Percentiles rank a stretch among this genome's conserved stretches.
Evolutionary conservation across 2,329 filamentous ascomycete species (phyloP).

Genomic region (Hymenoscyphus occultus): DNA sequence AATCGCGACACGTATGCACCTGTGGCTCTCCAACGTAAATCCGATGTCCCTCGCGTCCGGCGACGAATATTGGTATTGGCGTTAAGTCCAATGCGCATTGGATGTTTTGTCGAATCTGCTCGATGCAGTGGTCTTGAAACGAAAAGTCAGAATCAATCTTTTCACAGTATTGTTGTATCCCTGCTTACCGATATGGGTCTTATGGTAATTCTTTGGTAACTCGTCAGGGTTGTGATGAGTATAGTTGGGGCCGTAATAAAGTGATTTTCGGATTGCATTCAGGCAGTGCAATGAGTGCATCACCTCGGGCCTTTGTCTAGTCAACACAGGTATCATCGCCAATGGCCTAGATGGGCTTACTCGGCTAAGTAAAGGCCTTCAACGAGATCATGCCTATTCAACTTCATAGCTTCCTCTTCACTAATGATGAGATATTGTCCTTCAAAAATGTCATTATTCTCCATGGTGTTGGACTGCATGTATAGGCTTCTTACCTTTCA

Average conservation of each 20-base stretch:
- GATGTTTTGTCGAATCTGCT: conserved; percentile 24
- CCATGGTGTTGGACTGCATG: not conserved
- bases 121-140: conserved; percentile 23
- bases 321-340: not conserved
- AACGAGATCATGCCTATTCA: conserved; percentile 18
- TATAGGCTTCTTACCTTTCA: conserved; percentile 15
- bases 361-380: conserved; percentile 21
- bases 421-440: conserved; percentile 22
- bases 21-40: conserved; percentile 21
- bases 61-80: conserved; percentile 17
- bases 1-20: conserved; percentile 23
- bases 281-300: conserved; percentile 28
- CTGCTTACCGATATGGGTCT: conserved; percentile 17
- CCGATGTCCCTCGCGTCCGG: conserved; percentile 13
- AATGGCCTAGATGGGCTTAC: conserved; percentile 9
- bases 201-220: conserved; percentile 13
- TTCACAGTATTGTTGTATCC: not conserved
- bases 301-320: conserved; percentile 18
- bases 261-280: conserved; percentile 21
- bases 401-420: conserved; percentile 18
- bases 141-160: not conserved
- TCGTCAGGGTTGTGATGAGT: conserved; percentile 12
- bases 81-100: conserved; percentile 24
- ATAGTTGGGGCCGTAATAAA: conserved; percentile 18
- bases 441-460: not conserved